These are phyloP conservation scores for Fusarium humuli DNA, from an alignment of 2,329 filamentous ascomycete genomes.

Conservation along the genomic window DNA sequence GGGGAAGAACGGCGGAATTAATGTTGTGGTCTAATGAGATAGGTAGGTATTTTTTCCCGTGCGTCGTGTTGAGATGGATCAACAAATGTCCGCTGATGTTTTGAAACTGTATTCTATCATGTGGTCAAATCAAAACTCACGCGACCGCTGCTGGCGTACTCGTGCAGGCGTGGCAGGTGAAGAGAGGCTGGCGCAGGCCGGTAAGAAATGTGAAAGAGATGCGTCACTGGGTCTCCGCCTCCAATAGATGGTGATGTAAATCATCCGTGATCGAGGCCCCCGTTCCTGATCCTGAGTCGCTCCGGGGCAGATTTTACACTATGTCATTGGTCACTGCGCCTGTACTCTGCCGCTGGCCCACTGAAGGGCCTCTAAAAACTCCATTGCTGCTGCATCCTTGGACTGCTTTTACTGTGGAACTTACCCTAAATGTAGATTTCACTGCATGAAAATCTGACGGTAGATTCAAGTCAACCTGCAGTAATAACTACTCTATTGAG, in stretches of 20 bases:
- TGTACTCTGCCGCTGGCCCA: slow-evolving; percentile 17
- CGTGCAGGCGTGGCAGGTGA: slow-evolving; percentile 38
- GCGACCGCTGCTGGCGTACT: slow-evolving; percentile 36
- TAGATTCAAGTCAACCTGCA: slow-evolving; percentile 6
- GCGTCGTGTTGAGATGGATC: slow-evolving; percentile 16
- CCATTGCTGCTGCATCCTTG: neutral
- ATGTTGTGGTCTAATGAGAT: neutral
- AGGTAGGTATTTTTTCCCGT: neutral
- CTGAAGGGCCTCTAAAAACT: slow-evolving; percentile 8
- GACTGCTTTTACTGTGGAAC: slow-evolving; percentile 22
- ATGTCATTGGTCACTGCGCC: slow-evolving; percentile 12
- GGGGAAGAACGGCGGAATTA: neutral
- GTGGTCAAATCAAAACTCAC: slow-evolving; percentile 42
- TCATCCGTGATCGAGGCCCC: slow-evolving; percentile 32
- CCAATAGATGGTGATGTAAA: slow-evolving; percentile 41
- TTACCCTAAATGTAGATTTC: slow-evolving; percentile 35
- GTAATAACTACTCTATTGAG: neutral
- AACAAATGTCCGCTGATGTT: slow-evolving; percentile 24
- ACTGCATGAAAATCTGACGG: slow-evolving; percentile 10
- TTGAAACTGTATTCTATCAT: slow-evolving; percentile 35
- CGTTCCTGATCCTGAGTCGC: slow-evolving; percentile 36
- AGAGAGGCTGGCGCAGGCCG: slow-evolving; percentile 29
- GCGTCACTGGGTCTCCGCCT: slow-evolving; percentile 41
- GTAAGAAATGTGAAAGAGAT: slow-evolving; percentile 34
- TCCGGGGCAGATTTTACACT: slow-evolving; percentile 22